Conservation (phyloP, 352 stramenopile species). For the Phytophthora ohioensis region DNA sequence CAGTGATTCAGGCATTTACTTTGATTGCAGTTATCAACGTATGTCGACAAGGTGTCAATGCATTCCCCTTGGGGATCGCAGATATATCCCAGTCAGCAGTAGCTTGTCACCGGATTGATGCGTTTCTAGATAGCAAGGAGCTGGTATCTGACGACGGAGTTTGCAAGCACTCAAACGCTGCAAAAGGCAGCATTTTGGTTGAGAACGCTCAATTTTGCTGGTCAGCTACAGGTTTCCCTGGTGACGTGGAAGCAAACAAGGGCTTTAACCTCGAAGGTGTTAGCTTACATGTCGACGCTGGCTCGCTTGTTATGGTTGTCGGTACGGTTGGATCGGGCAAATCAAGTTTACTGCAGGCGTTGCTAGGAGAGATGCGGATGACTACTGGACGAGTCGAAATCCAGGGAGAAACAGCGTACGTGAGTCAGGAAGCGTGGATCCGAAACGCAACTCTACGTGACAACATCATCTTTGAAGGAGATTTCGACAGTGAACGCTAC, state of each 20-base stretch:
- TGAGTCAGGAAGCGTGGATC: constrained; percentile 54
- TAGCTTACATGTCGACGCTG: constrained; percentile 54
- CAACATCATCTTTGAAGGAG: constrained; percentile 48
- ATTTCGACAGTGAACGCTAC: constrained; percentile 39
- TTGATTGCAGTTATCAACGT: constrained; percentile 50
- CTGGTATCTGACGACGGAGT: constrained; percentile 1
- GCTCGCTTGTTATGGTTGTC: constrained; percentile 63
- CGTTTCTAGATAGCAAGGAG: constrained; percentile 42
- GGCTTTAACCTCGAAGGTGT: constrained; percentile 19
- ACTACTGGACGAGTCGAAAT: constrained; percentile 23
- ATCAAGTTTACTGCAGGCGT: constrained; percentile 56
- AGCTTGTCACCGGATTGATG: constrained; percentile 38
- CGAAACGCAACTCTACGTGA: constrained; percentile 44
- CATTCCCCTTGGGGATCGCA: constrained; percentile 41
- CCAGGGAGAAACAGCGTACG: constrained; percentile 39
- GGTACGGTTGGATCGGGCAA: constrained; percentile 67
- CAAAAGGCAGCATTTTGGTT: constrained; percentile 20
- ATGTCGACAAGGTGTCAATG: constrained; percentile 32
- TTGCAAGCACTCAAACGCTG: not conserved
- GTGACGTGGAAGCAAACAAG: not conserved
- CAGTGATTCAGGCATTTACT: constrained; percentile 58
- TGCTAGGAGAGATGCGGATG: constrained; percentile 55
- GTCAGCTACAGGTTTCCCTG: not conserved
- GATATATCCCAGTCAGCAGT: constrained; percentile 40
- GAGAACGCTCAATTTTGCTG: constrained; percentile 27